phyloP scores from a whole-genome alignment of 495 filamentous ascomycete species.

The Choiromyces venosus region DNA sequence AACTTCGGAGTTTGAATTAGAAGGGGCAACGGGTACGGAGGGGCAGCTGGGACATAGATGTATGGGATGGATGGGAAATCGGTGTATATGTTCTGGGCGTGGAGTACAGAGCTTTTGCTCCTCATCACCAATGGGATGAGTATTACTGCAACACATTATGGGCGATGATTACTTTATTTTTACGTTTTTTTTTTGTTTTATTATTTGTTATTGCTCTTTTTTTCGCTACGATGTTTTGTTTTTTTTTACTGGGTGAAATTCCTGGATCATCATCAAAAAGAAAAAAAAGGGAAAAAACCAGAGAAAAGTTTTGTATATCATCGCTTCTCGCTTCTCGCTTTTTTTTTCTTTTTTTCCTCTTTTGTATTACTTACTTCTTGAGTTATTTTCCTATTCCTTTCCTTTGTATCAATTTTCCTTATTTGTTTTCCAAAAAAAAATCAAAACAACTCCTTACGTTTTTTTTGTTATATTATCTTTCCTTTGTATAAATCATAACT shows the following conservation, averaged over 20 bases:
- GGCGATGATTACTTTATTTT: not conserved
- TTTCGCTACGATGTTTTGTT: too few species aligned
- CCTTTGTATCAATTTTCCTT: conserved; percentile 17
- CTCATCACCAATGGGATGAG: not conserved
- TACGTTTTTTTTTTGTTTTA: not conserved
- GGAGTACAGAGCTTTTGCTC: not conserved
- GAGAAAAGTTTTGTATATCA: not conserved
- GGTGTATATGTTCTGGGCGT: not conserved
- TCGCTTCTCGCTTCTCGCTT: conserved; percentile 1
- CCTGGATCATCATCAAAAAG: not conserved
- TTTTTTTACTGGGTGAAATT: not conserved
- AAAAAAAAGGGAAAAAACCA: not conserved
- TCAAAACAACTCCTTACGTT: conserved; percentile 20
- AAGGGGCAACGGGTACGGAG: not conserved
- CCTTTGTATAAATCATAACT: not conserved
- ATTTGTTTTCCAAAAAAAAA: conserved; percentile 21
- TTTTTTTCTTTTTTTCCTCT: conserved; percentile 7
- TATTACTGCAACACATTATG: not conserved
- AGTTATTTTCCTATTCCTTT: conserved; percentile 14
- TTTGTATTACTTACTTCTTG: conserved; percentile 24
- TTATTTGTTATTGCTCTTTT: not conserved
- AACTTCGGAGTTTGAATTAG: not conserved
- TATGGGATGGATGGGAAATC: not conserved
- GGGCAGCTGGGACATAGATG: not conserved
- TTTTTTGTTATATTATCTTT: conserved; percentile 25